These are phyloP conservation scores for Boletus vermiculosoides DNA, from an alignment of 768 basidiomycete species.

Conservation along the genomic window DNA sequence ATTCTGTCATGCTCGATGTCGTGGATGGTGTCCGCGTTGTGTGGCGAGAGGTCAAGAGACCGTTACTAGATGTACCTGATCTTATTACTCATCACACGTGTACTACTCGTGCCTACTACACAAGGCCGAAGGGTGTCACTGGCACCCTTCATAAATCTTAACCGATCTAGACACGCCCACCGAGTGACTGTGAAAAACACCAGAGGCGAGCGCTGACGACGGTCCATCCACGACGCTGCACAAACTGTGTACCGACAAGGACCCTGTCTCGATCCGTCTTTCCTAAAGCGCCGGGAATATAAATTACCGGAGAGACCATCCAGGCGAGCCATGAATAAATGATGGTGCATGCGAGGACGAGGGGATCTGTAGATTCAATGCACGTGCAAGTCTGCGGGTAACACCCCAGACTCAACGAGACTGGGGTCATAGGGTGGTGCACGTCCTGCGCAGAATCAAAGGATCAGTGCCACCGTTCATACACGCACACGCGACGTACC, in stretches of 20 bases:
- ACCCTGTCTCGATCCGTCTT: neutral
- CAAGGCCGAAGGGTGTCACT: neutral
- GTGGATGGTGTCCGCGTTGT: neutral
- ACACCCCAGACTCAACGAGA: slow-evolving; percentile 3
- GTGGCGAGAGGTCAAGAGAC: neutral
- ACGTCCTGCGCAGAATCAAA: slow-evolving; percentile 4
- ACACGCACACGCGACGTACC: slow-evolving; percentile 8
- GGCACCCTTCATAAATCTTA: neutral
- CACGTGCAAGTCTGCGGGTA: neutral
- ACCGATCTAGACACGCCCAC: neutral
- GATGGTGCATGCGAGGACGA: neutral
- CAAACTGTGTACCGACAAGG: neutral
- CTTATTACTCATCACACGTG: slow-evolving; percentile 7
- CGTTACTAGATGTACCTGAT: neutral
- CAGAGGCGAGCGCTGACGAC: neutral
- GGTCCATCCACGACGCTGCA: neutral
- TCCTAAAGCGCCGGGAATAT: slow-evolving; percentile 4
- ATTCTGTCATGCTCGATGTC: neutral
- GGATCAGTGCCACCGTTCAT: neutral
- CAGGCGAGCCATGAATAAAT: neutral
- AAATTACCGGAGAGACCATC: slow-evolving; percentile 13
- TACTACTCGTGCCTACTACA: neutral
- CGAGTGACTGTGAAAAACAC: neutral
- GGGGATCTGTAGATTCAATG: neutral
- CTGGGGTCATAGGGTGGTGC: neutral